Base-by-base conservation (phyloP, 2,329 filamentous ascomycete species). In the Lachnellula willkommii region DNA sequence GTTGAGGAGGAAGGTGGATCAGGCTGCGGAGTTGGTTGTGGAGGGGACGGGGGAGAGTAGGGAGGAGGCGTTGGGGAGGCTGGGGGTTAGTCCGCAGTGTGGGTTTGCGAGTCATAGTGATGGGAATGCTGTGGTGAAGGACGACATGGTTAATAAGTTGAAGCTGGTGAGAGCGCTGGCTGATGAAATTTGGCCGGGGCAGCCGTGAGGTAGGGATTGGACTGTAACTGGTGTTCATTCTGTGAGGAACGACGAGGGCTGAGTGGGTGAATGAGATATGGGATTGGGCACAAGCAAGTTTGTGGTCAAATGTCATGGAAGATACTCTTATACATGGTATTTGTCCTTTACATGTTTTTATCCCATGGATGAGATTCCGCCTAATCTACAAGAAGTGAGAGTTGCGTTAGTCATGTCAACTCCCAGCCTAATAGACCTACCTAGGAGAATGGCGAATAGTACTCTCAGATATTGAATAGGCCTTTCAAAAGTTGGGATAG, bases 131-230 rank as follows among this genome's bases (percentile, higher is more conserved):
- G 75, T 92, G 53, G 81, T 78, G n/a, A 76, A 82, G 62, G 81
- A 89, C 47, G 87, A 89, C 59, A 87, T 91, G 84, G 83, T 82
- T 73, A 83, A 81, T 70, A 92, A 92, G 76, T 72, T 92, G 65
- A 75, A 79, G 60, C 73, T 92, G 52, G 86, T 91, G 11, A 79
- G 88, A 60, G 76, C 83, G 62, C 83, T 92, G 66, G 87, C 88
- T 4, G 81, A 90, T 67, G 83, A 86, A 67, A 80, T 92, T 58
- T 92, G 88, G 88, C 69, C 61, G 17, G 61, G 63, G 20, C 49
- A 66, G 57, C 50, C 59, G 39, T 63, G 56, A 50, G 12, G 40
- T 32, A 11, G 28, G 12, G 39, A 9, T 40, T 24, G 5, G n/a
- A 20, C 14, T 48, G 22, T 12, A 11, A 6, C 3, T 28, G 26